phyloP scores from a whole-genome alignment of 2,329 filamentous ascomycete genomes.

The Thermothelomyces thermophilus region DNA sequence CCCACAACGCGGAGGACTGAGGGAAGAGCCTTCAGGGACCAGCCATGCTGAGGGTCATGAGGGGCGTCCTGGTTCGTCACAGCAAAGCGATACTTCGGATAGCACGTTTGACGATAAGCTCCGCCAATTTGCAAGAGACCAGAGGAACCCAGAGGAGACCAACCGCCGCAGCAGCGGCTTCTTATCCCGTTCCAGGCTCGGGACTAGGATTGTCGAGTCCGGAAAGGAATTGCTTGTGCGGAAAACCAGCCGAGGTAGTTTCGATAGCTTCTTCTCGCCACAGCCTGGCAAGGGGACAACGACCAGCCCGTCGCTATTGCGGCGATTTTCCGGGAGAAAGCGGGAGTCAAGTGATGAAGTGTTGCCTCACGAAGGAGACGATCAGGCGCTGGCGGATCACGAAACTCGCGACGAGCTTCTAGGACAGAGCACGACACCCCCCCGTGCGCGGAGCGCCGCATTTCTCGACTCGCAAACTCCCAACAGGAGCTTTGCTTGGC shows the following conservation, averaged over 20 bases:
- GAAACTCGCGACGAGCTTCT: slow-evolving; percentile 17
- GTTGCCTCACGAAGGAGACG: slow-evolving; percentile 11
- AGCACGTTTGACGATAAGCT: slow-evolving; percentile 30
- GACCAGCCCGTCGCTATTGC: slow-evolving; percentile 18
- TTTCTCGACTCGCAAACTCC: slow-evolving; percentile 29
- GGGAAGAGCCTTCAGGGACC: slow-evolving; percentile 3
- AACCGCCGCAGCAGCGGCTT: slow-evolving; percentile 28
- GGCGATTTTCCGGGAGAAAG: slow-evolving; percentile 21
- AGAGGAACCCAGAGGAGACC: slow-evolving; percentile 23
- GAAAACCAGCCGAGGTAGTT: slow-evolving; percentile 32
- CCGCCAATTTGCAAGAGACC: slow-evolving; percentile 26
- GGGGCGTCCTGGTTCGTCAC: slow-evolving; percentile 15
- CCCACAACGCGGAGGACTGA: neutral
- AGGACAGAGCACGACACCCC: slow-evolving; percentile 4
- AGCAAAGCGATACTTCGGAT: slow-evolving; percentile 23
- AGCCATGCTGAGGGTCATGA: slow-evolving; percentile 15
- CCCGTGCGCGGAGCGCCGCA: slow-evolving; percentile 6
- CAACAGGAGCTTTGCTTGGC: slow-evolving; percentile 49
- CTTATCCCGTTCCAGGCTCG: slow-evolving; percentile 32
- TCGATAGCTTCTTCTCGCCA: slow-evolving; percentile 26
- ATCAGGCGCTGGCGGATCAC: slow-evolving; percentile 22
- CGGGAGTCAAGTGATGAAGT: slow-evolving; percentile 13
- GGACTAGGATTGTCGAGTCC: slow-evolving; percentile 33
- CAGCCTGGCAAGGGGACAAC: slow-evolving; percentile 14
- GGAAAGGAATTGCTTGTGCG: slow-evolving; percentile 29